phyloP scores from a whole-genome alignment of 148 eudicot genomes.

The Chenopodium album region DNA sequence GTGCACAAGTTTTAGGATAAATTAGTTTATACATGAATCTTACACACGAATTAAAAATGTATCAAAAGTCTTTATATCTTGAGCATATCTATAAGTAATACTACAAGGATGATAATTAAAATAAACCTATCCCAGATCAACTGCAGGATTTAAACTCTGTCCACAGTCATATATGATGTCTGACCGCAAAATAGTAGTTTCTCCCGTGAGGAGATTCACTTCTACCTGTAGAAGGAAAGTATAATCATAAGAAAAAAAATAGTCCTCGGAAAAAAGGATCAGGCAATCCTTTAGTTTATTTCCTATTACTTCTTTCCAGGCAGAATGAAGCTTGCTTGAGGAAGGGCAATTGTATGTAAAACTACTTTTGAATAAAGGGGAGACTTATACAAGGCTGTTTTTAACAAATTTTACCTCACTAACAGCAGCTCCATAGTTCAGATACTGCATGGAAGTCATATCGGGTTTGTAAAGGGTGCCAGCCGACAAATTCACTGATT shows the following conservation, averaged over 20 bases:
- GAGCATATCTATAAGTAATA: background rate
- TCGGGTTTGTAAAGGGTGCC: constrained; percentile 64
- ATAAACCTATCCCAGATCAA: constrained; percentile 90
- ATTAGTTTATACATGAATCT: background rate
- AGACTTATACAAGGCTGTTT: background rate
- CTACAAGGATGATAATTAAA: background rate
- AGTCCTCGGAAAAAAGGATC: background rate
- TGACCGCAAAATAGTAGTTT: constrained; percentile 63
- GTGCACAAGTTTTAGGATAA: background rate
- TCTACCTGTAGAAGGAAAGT: constrained; percentile 59
- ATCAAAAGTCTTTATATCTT: background rate
- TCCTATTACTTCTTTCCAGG: background rate
- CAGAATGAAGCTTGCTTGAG: background rate
- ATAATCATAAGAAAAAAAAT: background rate
- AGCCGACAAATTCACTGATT: constrained; percentile 62
- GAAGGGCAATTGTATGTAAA: background rate
- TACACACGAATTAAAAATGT: background rate
- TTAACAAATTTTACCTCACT: constrained; percentile 62
- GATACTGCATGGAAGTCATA: constrained; percentile 46
- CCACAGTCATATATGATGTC: constrained; percentile 96
- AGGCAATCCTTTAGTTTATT: no score
- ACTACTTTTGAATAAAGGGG: background rate
- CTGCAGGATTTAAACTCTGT: constrained; percentile 94
- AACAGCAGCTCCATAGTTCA: constrained; percentile 91
- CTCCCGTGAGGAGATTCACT: constrained; percentile 81